Evolutionary conservation across 495 filamentous ascomycete species (phyloP).

Genomic region (Penicillium nucicola): DNA sequence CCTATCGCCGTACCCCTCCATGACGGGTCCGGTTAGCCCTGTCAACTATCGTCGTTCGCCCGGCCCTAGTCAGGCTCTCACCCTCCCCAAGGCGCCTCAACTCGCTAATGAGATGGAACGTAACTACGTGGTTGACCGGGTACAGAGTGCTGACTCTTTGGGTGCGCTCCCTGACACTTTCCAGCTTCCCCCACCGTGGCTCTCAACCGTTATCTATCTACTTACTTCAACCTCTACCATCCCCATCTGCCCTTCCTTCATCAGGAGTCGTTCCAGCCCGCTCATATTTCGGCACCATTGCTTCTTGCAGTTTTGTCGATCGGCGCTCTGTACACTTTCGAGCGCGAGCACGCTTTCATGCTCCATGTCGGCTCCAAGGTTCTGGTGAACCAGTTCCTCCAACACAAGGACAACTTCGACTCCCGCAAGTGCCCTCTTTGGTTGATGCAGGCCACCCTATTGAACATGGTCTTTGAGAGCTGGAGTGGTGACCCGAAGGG

Average conservation of each 20-base stretch:
- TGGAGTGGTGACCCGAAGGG: slow-evolving; percentile 99
- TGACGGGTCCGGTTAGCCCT: slow-evolving; percentile 69
- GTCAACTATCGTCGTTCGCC: slow-evolving; percentile 67
- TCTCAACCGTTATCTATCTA: slow-evolving; percentile 86
- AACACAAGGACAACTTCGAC: slow-evolving; percentile 97
- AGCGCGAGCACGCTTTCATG: slow-evolving; percentile 92
- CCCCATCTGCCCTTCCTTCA: slow-evolving; percentile 96
- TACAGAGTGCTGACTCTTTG: slow-evolving; percentile 73
- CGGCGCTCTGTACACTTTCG: slow-evolving; percentile 93
- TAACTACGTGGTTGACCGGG: slow-evolving; percentile 77
- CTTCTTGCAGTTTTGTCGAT: slow-evolving; percentile 92
- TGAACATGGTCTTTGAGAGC: slow-evolving; percentile 99
- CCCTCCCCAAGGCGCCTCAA: slow-evolving; percentile 65
- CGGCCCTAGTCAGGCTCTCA: slow-evolving; percentile 60
- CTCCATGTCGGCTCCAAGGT: slow-evolving; percentile 98
- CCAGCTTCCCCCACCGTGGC: slow-evolving; percentile 75
- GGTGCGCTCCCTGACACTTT: slow-evolving; percentile 84
- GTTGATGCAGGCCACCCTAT: slow-evolving; percentile 92
- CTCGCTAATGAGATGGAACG: slow-evolving; percentile 73
- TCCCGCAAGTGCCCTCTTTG: slow-evolving; percentile 97
- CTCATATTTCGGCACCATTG: slow-evolving; percentile 71
- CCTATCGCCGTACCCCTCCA: slow-evolving; percentile 72
- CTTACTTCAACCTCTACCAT: slow-evolving; percentile 96
- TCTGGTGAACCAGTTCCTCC: slow-evolving; percentile 91
- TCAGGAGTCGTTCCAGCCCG: slow-evolving; percentile 83